These are phyloP conservation scores for Bathelium albidoporum DNA, from an alignment of 495 filamentous ascomycete species.

Conservation along the genomic window DNA sequence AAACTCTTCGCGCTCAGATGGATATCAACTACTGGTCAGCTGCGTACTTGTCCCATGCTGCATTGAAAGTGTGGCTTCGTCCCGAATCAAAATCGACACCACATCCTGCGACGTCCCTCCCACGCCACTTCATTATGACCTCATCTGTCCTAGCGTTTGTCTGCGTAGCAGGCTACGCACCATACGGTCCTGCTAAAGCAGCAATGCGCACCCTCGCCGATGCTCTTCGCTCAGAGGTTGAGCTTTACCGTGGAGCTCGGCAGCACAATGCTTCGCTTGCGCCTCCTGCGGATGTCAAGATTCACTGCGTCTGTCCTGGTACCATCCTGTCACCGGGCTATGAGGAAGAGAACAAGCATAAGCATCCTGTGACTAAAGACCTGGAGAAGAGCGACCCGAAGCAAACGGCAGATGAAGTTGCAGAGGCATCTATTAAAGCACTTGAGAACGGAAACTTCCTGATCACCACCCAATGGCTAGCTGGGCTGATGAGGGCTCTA, in stretches of 20 bases:
- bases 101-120: conserved; percentile 16
- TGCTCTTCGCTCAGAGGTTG: conserved; percentile 69
- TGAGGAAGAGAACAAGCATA: conserved; percentile 67
- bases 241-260: conserved; percentile 61
- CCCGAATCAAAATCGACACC: conserved; percentile 38
- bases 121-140: conserved; percentile 81
- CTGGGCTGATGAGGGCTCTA: conserved; percentile 55
- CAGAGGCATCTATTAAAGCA: conserved; percentile 53
- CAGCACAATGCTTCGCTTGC: conserved; percentile 38
- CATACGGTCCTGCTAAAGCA: conserved; percentile 77
- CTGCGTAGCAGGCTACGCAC: conserved; percentile 69
- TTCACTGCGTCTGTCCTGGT: conserved; percentile 78
- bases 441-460: conserved; percentile 74
- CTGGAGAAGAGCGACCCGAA: conserved; percentile 73
- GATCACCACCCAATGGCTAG: conserved; percentile 60
- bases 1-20: conserved; percentile 65
- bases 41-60: conserved; percentile 74
- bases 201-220: conserved; percentile 79
- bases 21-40: conserved; percentile 84
- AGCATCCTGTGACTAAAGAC: conserved; percentile 70
- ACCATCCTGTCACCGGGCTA: conserved; percentile 68
- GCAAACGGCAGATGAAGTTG: conserved; percentile 70
- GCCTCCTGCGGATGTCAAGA: conserved; percentile 50
- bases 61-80: conserved; percentile 43
- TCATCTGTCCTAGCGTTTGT: conserved; percentile 66